phyloP scores from a whole-genome alignment of 169 alveolate genomes.

The Blepharisma undulans region DNA sequence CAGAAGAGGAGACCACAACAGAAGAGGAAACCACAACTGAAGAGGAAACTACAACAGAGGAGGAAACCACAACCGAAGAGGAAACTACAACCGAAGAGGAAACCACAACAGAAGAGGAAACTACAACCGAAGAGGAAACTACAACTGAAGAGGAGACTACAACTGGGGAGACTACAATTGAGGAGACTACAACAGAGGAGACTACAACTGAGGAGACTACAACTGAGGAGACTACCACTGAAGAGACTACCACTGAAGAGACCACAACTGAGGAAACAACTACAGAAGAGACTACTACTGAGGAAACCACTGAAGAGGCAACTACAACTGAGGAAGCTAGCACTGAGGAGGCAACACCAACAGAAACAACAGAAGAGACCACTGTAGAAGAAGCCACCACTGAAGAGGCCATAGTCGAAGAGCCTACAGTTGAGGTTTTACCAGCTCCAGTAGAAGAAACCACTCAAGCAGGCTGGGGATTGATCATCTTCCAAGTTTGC shows the following conservation, averaged over 20 bases:
- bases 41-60: neutral
- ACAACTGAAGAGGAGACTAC: neutral
- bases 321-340: neutral
- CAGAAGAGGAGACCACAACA: neutral
- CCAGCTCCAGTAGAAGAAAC: too few species aligned
- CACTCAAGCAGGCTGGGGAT: neutral
- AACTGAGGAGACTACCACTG: too few species aligned
- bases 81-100: neutral
- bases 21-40: neutral
- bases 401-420: too few species aligned
- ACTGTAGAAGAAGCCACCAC: neutral
- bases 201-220: neutral
- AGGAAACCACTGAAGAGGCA: too few species aligned
- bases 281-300: neutral
- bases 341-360: neutral
- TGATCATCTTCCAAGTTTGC: neutral
- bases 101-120: too few species aligned
- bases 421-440: too few species aligned
- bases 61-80: neutral
- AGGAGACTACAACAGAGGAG: neutral
- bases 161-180: too few species aligned
- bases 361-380: neutral
- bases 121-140: neutral
- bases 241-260: neutral
- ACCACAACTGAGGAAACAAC: neutral